A percentile compares a stretch with the other conserved stretches of the same genome.
These are phyloP conservation scores for Corchorus olitorius DNA, from an alignment of 345 rosid genomes.

Conservation along the genomic window DNA sequence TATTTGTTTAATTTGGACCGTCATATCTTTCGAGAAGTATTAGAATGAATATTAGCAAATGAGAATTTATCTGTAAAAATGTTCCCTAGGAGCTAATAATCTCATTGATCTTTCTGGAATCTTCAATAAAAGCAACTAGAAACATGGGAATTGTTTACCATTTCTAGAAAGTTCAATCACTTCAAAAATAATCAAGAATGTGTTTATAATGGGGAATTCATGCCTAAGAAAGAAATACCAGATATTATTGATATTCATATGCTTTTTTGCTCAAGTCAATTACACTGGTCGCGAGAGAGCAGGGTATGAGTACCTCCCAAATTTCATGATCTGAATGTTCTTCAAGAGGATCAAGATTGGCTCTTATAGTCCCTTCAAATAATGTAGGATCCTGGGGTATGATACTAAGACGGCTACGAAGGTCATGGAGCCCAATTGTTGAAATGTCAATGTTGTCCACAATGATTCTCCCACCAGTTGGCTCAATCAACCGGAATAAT, in stretches of 20 bases:
- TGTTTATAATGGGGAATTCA: not conserved
- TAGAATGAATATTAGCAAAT: not conserved
- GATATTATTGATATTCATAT: not conserved
- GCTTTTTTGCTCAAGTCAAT: not conserved
- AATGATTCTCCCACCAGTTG: conserved; percentile 74
- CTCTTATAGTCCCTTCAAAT: conserved; percentile 94
- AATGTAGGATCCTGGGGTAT: conserved; percentile 99
- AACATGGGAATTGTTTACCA: not conserved
- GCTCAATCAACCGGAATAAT: conserved; percentile 92
- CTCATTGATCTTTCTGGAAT: not conserved
- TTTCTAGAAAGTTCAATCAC: not conserved
- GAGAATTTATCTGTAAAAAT: not conserved
- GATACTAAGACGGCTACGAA: conserved; percentile 89
- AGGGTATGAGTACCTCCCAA: conserved; percentile 71
- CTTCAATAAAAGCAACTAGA: not conserved
- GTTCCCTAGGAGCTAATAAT: not conserved
- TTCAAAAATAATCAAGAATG: not conserved
- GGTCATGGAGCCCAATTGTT: conserved; percentile 92
- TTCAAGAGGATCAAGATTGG: conserved; percentile 95
- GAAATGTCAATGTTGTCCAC: conserved; percentile 94
- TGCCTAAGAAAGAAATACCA: not conserved
- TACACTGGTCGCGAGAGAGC: not conserved
- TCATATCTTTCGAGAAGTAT: not conserved
- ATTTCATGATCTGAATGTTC: conserved; percentile 87
- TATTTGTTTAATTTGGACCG: not conserved